Percentiles rank a stretch among this genome's conserved stretches.
These are phyloP conservation scores for Daldinia sp. DNA, from an alignment of 2,329 filamentous ascomycete genomes.

Conservation along the genomic window DNA sequence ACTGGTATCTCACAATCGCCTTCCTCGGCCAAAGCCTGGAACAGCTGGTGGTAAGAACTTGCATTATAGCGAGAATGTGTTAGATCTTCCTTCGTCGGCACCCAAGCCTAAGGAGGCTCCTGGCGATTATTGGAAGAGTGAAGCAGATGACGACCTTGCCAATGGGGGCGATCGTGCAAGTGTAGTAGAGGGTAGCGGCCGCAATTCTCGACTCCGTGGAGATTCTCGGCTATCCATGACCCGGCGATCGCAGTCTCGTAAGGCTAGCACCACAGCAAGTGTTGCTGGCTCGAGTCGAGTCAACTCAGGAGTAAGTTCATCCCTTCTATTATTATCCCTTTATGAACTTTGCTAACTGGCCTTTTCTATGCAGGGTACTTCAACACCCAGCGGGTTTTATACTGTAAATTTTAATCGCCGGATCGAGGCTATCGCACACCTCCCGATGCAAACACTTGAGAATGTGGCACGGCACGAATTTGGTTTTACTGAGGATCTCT, in stretches of 20 bases:
- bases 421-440: conserved; percentile 70
- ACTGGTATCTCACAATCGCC: conserved; percentile 87
- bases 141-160: conserved; percentile 68
- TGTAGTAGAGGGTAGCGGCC: conserved; percentile 60
- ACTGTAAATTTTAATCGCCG: conserved; percentile 63
- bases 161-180: conserved; percentile 57
- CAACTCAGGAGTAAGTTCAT: conserved; percentile 54
- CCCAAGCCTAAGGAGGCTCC: conserved; percentile 51
- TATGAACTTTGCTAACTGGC: conserved; percentile 18
- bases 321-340: conserved; percentile 9
- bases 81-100: conserved; percentile 64
- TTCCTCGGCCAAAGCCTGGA: conserved; percentile 67
- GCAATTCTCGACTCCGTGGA: conserved; percentile 58
- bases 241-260: conserved; percentile 64
- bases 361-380: conserved; percentile 46
- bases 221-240: conserved; percentile 61
- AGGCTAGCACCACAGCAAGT: conserved; percentile 56
- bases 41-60: conserved; percentile 87
- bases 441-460: conserved; percentile 92
- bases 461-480: conserved; percentile 89
- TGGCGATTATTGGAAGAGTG: conserved; percentile 75
- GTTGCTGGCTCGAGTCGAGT: conserved; percentile 55
- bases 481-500: conserved; percentile 86
- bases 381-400: conserved; percentile 57
- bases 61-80: conserved; percentile 90